A percentile compares a stretch with the other conserved stretches of the same genome.
These are phyloP conservation scores for Penicillium brasilianum DNA, from an alignment of 2,329 filamentous ascomycete species.

Conservation along the genomic window DNA sequence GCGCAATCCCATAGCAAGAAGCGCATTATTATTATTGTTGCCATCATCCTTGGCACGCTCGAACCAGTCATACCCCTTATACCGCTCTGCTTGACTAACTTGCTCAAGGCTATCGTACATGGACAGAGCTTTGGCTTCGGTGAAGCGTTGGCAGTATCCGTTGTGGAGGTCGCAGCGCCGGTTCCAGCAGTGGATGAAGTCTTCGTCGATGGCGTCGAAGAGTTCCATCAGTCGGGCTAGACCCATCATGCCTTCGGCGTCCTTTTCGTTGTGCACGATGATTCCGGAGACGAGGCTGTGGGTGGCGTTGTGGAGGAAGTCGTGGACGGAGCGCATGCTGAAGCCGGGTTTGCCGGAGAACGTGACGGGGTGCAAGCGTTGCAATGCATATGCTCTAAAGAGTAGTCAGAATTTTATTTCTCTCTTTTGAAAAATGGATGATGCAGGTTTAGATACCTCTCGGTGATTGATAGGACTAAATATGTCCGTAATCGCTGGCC, in stretches of 20 bases:
- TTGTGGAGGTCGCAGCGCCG: constrained; percentile 64
- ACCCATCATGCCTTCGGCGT: constrained; percentile 50
- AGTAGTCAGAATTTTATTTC: not conserved
- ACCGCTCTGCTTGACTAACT: constrained; percentile 42
- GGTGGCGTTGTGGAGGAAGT: constrained; percentile 45
- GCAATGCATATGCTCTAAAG: constrained; percentile 49
- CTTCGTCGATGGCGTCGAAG: constrained; percentile 52
- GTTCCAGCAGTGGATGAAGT: constrained; percentile 52
- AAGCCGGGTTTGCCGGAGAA: constrained; percentile 49
- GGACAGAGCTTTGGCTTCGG: constrained; percentile 63
- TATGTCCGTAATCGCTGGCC: constrained; percentile 47
- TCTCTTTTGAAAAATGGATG: too few relatives aligned
- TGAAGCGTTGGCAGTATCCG: constrained; percentile 67
- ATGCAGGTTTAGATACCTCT: constrained; percentile 41
- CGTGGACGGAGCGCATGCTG: constrained; percentile 47
- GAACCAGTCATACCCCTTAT: constrained; percentile 46
- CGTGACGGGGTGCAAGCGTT: constrained; percentile 49
- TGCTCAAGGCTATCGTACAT: constrained; percentile 43
- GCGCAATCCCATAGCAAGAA: constrained; percentile 34
- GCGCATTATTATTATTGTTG: constrained; percentile 24
- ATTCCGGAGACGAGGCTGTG: constrained; percentile 46
- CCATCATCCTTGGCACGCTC: constrained; percentile 38
- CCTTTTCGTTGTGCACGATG: constrained; percentile 51
- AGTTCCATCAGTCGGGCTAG: constrained; percentile 51
- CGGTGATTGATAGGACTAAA: constrained; percentile 44